Evolutionary conservation across 768 basidiomycete genomes (phyloP), one percentile per base, ranked within the genome.

Genomic region (Serpula lacrymans): DNA sequence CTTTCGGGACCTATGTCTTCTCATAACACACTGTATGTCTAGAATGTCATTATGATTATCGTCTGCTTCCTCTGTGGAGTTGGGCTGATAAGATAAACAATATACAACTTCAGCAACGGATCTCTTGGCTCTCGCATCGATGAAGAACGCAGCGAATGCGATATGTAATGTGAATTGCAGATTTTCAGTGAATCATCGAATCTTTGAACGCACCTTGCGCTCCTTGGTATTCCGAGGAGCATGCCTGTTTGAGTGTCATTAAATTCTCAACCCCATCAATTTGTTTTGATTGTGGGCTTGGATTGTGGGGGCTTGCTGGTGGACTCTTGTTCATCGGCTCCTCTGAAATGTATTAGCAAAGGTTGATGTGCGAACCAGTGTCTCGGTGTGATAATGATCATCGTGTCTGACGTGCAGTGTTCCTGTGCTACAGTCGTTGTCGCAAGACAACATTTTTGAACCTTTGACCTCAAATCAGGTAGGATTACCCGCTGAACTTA

Each of bases 401-500:
- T 62, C 63, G 57, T 45, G 34, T n/a, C 43, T 32, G 42, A 35
- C 42, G 18, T 26, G 23, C 2, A 17, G 17, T 4, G 14, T n/a
- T n/a, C n/a, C n/a, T n/a, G 31, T 6, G 2, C 4, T 14, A 43
- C 31, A 4, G 31, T 45, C 39, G 32, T 2, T 37, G 33, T 18
- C 9, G 14, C 10, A 30, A 21, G 16, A 38, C 34, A 34, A 37
- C 21, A 28, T 30, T 38, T 31, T 3, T 29, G 6, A 28, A 39
- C 32, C 14, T 68, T 66, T 76, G 80, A 79, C 78, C 81, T 84
- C 81, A 80, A 77, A 82, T 82, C 80, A 79, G 78, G 79, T 74
- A 78, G 78, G 81, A 80, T 71, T 82, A 84, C 82, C 81, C 77
- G 74, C 81, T 81, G 79, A 82, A 84, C 78, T 84, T 84, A 82